Percentiles rank a stretch among this genome's conserved stretches.
phyloP scores from a whole-genome alignment of 768 basidiomycete genomes.

The Kwoniella heveanensis region DNA sequence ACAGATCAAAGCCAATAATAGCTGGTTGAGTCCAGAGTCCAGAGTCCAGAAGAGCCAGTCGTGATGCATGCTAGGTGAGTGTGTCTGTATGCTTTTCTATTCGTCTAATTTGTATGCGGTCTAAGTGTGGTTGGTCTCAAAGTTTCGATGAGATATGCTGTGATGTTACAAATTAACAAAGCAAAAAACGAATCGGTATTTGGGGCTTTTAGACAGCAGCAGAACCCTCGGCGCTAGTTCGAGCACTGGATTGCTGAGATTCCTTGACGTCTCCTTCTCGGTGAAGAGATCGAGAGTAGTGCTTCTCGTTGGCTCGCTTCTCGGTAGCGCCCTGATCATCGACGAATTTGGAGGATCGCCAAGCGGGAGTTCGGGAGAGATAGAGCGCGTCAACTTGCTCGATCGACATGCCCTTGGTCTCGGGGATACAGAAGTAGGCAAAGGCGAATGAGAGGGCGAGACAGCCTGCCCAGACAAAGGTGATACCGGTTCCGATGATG shows the following conservation, averaged over 20 bases:
- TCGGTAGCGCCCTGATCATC: constrained; percentile 26
- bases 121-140: neutral
- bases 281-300: constrained; percentile 37
- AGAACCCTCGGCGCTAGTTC: constrained; percentile 32
- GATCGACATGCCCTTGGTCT: constrained; percentile 54
- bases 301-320: constrained; percentile 40
- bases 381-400: constrained; percentile 55
- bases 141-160: neutral
- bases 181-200: neutral
- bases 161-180: constrained; percentile 2
- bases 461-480: constrained; percentile 55
- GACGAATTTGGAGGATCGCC: constrained; percentile 42
- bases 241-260: constrained; percentile 29
- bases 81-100: neutral
- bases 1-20: no score
- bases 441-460: constrained; percentile 49
- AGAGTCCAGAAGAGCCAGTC: neutral
- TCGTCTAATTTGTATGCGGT: neutral
- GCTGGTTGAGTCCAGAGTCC: no score
- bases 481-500: constrained; percentile 54
- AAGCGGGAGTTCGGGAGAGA: constrained; percentile 48
- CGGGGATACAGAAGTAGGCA: constrained; percentile 55
- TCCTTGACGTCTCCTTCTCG: constrained; percentile 29
- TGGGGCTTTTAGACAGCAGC: constrained; percentile 6
- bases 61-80: neutral